A percentile compares a stretch with the other conserved stretches of the same genome.
Conservation (phyloP, 1,284 basidiomycete genomes). For the Schizopora paradoxa region DNA sequence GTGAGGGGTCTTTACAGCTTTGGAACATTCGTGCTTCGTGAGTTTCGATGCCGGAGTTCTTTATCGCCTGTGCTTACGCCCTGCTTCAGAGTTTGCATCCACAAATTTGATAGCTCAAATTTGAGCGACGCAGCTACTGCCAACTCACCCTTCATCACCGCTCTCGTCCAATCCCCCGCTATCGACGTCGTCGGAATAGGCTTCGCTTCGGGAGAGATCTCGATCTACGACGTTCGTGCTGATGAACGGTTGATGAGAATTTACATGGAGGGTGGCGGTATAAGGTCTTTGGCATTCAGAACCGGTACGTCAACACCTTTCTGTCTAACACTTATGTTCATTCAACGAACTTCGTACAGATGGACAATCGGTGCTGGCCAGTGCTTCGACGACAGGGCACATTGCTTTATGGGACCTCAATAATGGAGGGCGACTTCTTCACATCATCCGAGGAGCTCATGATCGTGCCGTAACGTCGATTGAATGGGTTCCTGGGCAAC, state of each 20-base stretch:
- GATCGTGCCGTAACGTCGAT: conserved; percentile 75
- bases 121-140: conserved; percentile 47
- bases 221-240: conserved; percentile 84
- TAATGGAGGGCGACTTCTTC: conserved; percentile 73
- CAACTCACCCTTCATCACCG: conserved; percentile 61
- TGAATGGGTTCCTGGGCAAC: conserved; percentile 90
- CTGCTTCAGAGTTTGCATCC: conserved; percentile 65
- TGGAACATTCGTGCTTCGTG: conserved; percentile 90
- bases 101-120: conserved; percentile 49
- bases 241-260: conserved; percentile 87
- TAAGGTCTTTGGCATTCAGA: conserved; percentile 79
- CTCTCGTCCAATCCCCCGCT: conserved; percentile 87
- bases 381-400: conserved; percentile 81
- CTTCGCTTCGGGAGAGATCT: conserved; percentile 82
- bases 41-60: conserved; percentile 23
- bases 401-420: conserved; percentile 90
- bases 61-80: conserved; percentile 2
- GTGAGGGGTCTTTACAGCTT: conserved; percentile 81
- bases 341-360: conserved; percentile 40
- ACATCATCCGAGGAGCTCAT: conserved; percentile 83
- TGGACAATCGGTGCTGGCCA: conserved; percentile 81
- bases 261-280: conserved; percentile 79
- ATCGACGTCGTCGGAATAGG: conserved; percentile 94
- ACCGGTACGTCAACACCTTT: conserved; percentile 53
- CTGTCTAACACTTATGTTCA: conserved; percentile 1